Conservation (phyloP, 2,329 filamentous ascomycete genomes). For the Xylariaceae sp. region DNA sequence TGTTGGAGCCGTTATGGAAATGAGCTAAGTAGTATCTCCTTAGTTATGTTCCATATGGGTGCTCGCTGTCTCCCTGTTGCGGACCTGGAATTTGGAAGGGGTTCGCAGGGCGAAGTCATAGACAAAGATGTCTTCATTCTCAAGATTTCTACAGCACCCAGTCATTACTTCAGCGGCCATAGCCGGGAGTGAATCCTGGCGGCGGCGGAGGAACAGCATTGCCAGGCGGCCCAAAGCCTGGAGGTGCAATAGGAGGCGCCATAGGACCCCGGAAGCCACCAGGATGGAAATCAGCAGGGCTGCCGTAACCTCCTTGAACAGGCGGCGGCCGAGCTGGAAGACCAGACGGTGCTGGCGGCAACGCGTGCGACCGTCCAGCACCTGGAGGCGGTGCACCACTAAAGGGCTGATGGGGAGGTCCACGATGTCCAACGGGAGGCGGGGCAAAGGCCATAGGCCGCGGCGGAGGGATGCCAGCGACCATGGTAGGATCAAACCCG, state of each 20-base stretch:
- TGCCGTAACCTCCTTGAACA: constrained; percentile 70
- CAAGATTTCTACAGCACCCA: neutral
- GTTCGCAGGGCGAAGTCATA: neutral
- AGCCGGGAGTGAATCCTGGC: constrained; percentile 39
- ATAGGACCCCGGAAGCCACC: constrained; percentile 53
- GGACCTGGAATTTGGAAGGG: neutral
- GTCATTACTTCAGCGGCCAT: constrained; percentile 32
- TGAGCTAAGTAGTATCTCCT: neutral
- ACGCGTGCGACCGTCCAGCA: constrained; percentile 45
- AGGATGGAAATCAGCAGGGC: constrained; percentile 60
- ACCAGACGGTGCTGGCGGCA: constrained; percentile 64
- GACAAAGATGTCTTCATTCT: neutral
- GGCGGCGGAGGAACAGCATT: constrained; percentile 35
- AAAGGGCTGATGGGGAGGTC: constrained; percentile 42
- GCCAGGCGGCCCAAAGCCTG: constrained; percentile 51
- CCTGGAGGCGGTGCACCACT: constrained; percentile 43
- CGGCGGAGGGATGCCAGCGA: constrained; percentile 45
- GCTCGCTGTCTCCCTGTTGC: neutral
- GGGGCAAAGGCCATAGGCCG: constrained; percentile 46
- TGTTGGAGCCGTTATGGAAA: neutral
- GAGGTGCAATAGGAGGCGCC: constrained; percentile 46
- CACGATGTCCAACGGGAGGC: constrained; percentile 37
- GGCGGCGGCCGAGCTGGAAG: constrained; percentile 73
- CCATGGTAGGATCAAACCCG: constrained; percentile 37
- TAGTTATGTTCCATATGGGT: too few species aligned